Evolutionary conservation across 352 stramenopile species (phyloP), one percentile per base, ranked within the genome.

Genomic region (Globisporangium solare): DNA sequence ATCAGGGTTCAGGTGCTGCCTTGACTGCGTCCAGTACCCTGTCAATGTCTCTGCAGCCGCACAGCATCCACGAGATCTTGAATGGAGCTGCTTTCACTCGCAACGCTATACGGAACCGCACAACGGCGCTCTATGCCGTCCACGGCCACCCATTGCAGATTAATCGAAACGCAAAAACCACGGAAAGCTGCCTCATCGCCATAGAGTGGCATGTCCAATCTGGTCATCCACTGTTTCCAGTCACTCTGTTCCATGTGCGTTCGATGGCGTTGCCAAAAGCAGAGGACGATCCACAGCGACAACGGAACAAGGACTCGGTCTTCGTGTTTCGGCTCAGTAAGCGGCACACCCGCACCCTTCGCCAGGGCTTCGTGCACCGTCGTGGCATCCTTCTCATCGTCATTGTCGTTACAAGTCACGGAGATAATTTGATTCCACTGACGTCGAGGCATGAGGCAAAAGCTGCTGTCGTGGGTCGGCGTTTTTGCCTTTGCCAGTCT

Each of bases 1-100:
- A 13, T n/a, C 35, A 56, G 18, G 12, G 45, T 37, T 42, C 20
- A 43, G n/a, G 1, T 39, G 20, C 22, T 35, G n/a, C 49, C 24
- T 31, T 6, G 24, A 6, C 24, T 31, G 24, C 24, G 2, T 31
- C 24, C 24, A 31, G 24, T 31, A 37, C 15, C 10, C 13, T 32
- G 20, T 27, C 11, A 32, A 0, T 51, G 24, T 8, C 21, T 49
- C 14, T 54, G 55, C 11, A 59, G 31, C 21, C 50, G 42, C 10
- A 58, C 47, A 3, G 55, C 60, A 14, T 60, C 55, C 7, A 67
- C 22, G 14, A 67, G 32, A 41, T 67, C 56, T n/a, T 55, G 60
- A 39, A 56, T 42, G 12, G 48, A 64, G 35, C 58, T 56, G 20
- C 20, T 32, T n/a, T 53, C 64, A 11, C 54, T 58, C 17, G 50